Conservation (phyloP, 1,284 basidiomycete genomes). For the Pseudomicrostroma phylloplanum region DNA sequence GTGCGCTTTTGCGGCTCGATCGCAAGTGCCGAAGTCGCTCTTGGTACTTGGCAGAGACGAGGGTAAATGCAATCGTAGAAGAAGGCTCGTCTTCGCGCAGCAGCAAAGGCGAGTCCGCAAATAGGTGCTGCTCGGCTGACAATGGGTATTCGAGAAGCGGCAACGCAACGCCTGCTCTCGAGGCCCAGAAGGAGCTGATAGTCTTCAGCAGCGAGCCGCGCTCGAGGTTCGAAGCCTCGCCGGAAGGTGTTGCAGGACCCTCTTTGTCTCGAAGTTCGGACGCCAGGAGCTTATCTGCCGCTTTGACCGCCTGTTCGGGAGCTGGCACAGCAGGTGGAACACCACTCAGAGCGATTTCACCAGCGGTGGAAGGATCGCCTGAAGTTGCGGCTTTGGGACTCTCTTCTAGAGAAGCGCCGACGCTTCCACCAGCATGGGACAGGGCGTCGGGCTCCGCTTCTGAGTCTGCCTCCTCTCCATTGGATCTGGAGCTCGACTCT, state of each 20-base stretch:
- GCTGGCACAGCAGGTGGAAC: neutral
- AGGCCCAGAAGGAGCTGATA: conserved; percentile 64
- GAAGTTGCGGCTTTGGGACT: too few relatives aligned
- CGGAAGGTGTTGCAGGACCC: neutral
- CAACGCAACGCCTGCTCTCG: conserved; percentile 56
- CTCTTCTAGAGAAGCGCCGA: too few relatives aligned
- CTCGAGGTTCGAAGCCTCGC: neutral
- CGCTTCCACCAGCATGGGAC: too few relatives aligned
- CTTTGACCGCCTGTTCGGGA: conserved; percentile 55
- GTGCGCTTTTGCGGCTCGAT: neutral
- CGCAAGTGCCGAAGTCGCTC: conserved; percentile 37
- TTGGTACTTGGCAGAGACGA: conserved; percentile 77
- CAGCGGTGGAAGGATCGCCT: too few relatives aligned
- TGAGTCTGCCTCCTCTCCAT: conserved; percentile 61
- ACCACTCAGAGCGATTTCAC: neutral
- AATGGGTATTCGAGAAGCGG: conserved; percentile 58
- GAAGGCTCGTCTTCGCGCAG: conserved; percentile 96
- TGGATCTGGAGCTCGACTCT: neutral
- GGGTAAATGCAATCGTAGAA: conserved; percentile 89
- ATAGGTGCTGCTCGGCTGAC: conserved; percentile 58
- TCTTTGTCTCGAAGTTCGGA: too few relatives aligned
- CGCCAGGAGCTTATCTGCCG: conserved; percentile 41
- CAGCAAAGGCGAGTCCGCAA: conserved; percentile 77
- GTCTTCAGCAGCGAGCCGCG: conserved; percentile 77
- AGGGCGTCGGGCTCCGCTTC: conserved; percentile 72